Evolutionary conservation across 1,139 yeast species (phyloP), one percentile per base, ranked within the genome.

Genomic region (Yamadazyma blattariae): DNA sequence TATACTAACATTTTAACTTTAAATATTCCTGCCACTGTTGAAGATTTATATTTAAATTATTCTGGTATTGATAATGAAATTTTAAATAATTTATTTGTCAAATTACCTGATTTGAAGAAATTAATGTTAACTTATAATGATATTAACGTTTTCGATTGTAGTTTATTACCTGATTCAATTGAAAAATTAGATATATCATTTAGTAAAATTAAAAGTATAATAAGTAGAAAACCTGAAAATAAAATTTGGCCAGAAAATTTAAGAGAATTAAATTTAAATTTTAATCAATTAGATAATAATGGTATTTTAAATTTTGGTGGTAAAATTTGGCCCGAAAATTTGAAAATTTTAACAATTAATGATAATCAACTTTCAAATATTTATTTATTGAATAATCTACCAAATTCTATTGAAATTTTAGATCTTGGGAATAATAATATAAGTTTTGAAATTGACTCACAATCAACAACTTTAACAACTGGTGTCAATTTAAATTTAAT

Each of bases 61-160:
- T 55, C 61, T 2, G 60, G 58, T 2, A 44, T 64, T 4, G 37
- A 33, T 11, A 18, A 32, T 6, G 8, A 19, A 17, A 39, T 23
- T 11, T 12, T 59, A 12, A 15, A 29, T 2, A 24, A 30, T 3
- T 38, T 56, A 27, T 23, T 34, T 11, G 6, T 9, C 2, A 26
- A 33, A 4, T 50, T 57, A 23, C 64, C 67, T 0, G 35, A 46
- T 20, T 46, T 65, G 30, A 55, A 51, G 11, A 57, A 61, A 2
- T 45, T 67, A 23, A 64, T 65, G 71, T 42, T 65, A 30, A 57
- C 69, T 0, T 53, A 61, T 44, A 65, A 64, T 38, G 47, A 50
- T 5, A 33, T 43, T 3, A 38, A 36, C 6, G n/a, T 12, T 4
- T 36, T 43, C 4, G 16, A 30, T 16, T 28, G 25, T 27, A 20